Evolutionary conservation across 495 filamentous ascomycete species (phyloP).

Genomic region (Hypoxylon fuscum): DNA sequence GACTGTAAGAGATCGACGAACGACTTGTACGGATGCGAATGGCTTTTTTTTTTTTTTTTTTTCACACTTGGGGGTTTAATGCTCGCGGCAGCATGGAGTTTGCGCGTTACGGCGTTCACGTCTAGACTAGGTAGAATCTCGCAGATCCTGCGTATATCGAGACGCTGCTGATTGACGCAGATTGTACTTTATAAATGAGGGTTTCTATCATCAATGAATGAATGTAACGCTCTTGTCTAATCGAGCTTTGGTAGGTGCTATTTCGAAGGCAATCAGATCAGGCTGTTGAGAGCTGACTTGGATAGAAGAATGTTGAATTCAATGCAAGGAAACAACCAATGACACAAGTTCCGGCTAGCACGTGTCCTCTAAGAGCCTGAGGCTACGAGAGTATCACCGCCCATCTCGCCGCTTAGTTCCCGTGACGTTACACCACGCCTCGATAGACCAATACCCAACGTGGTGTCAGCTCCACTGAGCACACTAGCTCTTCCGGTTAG

Average conservation of each 20-base stretch:
- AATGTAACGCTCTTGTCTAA: constrained; percentile 10
- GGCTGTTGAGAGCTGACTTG: constrained; percentile 33
- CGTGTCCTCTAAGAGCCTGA: constrained; percentile 6
- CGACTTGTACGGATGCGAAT: constrained; percentile 27
- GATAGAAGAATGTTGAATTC: constrained; percentile 38
- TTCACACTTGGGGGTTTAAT: constrained; percentile 20
- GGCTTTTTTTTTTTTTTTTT: constrained; percentile 16
- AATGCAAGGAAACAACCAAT: neutral
- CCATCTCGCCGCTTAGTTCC: constrained; percentile 63
- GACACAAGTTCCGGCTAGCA: neutral
- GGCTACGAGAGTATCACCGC: constrained; percentile 55
- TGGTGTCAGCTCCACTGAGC: constrained; percentile 1
- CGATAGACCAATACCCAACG: constrained; percentile 29
- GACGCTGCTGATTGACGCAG: constrained; percentile 19
- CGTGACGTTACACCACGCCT: constrained; percentile 57
- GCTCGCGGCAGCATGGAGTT: constrained; percentile 41
- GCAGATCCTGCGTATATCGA: constrained; percentile 10
- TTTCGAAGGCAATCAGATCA: constrained; percentile 3
- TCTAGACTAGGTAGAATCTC: constrained; percentile 23
- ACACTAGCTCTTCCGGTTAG: neutral
- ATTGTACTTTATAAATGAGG: constrained; percentile 15
- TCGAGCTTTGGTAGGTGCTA: constrained; percentile 6
- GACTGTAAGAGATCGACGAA: constrained; percentile 42
- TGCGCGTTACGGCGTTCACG: constrained; percentile 28
- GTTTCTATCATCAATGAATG: neutral